Percentiles rank a stretch among this genome's conserved stretches.
Evolutionary conservation across 2,329 filamentous ascomycete species (phyloP).

Genomic region (Talaromyces atroroseus): DNA sequence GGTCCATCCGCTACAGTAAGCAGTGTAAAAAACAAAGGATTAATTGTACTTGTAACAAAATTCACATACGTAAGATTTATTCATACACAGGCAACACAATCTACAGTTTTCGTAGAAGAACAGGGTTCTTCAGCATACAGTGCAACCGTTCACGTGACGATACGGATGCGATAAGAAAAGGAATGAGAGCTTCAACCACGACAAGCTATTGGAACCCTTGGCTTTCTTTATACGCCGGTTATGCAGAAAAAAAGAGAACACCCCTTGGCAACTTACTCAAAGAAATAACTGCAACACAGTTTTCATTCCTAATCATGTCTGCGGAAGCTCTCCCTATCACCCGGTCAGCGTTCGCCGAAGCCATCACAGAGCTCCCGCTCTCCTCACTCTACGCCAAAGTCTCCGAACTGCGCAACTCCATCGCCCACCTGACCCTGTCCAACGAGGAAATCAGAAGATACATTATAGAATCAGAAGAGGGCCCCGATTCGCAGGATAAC

Average conservation of each 20-base stretch:
- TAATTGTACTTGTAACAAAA: neutral
- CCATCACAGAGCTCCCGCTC: constrained; percentile 54
- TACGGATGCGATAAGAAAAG: constrained; percentile 7
- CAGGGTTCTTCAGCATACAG: too few relatives aligned
- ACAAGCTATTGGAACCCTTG: neutral
- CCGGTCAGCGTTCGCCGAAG: constrained; percentile 48
- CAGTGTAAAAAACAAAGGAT: neutral
- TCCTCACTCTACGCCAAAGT: constrained; percentile 57
- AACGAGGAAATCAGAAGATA: constrained; percentile 54
- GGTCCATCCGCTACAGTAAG: neutral
- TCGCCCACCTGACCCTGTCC: constrained; percentile 52
- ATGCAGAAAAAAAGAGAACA: neutral
- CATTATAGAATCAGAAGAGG: constrained; percentile 26
- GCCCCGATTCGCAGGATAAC: constrained; percentile 46
- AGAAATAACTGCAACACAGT: neutral
- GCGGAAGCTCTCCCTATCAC: constrained; percentile 45
- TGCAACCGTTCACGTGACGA: constrained; percentile 11
- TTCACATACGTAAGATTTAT: too few relatives aligned
- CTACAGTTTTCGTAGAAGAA: too few relatives aligned
- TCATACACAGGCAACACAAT: too few relatives aligned
- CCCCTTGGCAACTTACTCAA: neutral
- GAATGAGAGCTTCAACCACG: neutral
- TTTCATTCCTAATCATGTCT: constrained; percentile 40
- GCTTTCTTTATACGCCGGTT: neutral
- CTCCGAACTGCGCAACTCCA: constrained; percentile 56